Base-by-base conservation (phyloP, 2,329 filamentous ascomycete species). In the Colletotrichum zoysiae region DNA sequence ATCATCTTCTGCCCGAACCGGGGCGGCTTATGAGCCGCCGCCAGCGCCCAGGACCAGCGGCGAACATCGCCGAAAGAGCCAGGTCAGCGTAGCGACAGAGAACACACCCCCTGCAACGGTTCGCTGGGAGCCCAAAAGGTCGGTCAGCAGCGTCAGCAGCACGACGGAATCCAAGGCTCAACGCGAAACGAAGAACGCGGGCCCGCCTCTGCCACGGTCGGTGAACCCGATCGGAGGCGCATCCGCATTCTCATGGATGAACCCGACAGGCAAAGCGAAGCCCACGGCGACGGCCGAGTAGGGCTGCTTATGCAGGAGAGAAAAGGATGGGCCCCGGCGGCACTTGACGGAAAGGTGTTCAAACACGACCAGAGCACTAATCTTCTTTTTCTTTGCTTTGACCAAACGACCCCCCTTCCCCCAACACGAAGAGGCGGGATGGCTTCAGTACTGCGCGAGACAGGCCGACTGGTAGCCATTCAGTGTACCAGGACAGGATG, bases 231-330 rank as follows among this genome's bases (percentile, higher is more conserved):
- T 97, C 23, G 95, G 95, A 11, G 93, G 93, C n/a, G 95, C 93
- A 18, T 96, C 94, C 70, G 95, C 95, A 3, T 98, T 98, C 83
- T 92, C 93, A 16, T 98, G 95, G 95, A 91, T 98, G 85, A 95
- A 93, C 59, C 82, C 86, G 51, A 75, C 81, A 23, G 79, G 78
- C 62, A 86, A 86, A 76, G 81, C 85, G 57, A 84, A 84, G 76
- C 78, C 82, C 14, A 78, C 73, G n/a, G 73, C 73, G 11, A 72
- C 71, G 60, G 73, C 71, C 7, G 73, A 74, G 65, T 74, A 73
- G 60, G 23, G 1, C n/a, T 65, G 44, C 23, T 8, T 65, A 38
- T 33, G 30, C 16, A 40, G 48, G 9, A n/a, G 40, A 42, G 48
- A 56, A 44, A 65, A 56, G 14, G 33, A 44, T 35, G 60, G 40